Evolutionary conservation across 345 rosid species (phyloP).

Genomic region (Boechera divaricarpa): DNA sequence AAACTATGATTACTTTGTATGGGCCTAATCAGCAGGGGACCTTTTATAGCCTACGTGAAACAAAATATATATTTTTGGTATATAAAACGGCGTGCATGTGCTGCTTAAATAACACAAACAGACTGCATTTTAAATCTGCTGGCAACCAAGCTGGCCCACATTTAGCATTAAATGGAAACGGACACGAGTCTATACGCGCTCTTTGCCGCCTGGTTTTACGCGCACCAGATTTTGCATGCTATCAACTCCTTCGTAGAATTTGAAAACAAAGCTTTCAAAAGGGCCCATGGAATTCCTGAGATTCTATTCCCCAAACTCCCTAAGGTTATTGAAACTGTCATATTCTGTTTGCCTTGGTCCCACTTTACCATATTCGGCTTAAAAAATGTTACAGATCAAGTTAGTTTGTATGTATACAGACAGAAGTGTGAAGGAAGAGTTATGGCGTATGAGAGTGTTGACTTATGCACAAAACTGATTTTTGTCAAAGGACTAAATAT

Average conservation of each 20-base stretch:
- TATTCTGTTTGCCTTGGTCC: background rate
- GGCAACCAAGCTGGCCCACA: too few species aligned
- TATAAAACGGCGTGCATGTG: conserved; percentile 3
- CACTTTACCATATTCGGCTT: background rate
- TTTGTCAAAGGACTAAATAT: background rate
- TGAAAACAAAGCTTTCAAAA: background rate
- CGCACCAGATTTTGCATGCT: too few species aligned
- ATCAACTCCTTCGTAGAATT: too few species aligned
- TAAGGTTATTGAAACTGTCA: background rate
- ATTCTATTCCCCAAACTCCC: background rate
- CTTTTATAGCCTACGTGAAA: background rate
- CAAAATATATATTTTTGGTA: background rate
- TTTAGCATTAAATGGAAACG: too few species aligned
- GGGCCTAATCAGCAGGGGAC: too few species aligned
- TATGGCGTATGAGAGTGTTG: background rate
- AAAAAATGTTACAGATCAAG: background rate
- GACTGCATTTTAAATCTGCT: background rate
- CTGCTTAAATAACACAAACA: background rate
- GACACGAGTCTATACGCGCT: background rate
- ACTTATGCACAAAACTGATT: conserved; percentile 28
- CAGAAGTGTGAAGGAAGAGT: conserved; percentile 10
- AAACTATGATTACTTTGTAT: too few species aligned
- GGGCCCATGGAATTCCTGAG: background rate
- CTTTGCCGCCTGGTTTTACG: background rate
- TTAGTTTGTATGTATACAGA: conserved; percentile 17